Evolutionary conservation across 2,329 filamentous ascomycete species (phyloP).

Genomic region (Amylocarpus encephaloides): DNA sequence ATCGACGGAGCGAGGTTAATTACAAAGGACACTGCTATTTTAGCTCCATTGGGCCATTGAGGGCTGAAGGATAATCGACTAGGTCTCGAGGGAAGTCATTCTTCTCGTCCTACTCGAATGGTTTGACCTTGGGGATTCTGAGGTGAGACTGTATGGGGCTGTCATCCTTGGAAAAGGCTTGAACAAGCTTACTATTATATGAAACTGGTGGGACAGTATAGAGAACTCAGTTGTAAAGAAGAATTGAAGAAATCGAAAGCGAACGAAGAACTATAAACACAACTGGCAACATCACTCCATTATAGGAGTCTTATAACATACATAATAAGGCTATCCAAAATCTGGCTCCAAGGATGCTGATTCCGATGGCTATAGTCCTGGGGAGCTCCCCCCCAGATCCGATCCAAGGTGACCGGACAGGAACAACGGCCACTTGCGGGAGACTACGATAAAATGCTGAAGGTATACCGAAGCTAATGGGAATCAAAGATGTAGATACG

Average conservation of each 20-base stretch:
- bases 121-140: conserved; percentile 19
- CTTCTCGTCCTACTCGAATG: conserved; percentile 25
- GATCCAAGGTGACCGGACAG: background rate
- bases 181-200: background rate
- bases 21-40: conserved; percentile 31
- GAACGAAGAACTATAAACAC: conserved; percentile 9
- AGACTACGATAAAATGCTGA: conserved; percentile 10
- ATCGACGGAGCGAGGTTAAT: conserved; percentile 14
- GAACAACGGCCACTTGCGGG: background rate
- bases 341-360: conserved; percentile 3
- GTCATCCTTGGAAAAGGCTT: conserved; percentile 16
- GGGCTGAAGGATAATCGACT: conserved; percentile 28
- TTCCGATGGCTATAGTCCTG: background rate
- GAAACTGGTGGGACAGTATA: background rate
- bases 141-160: conserved; percentile 19
- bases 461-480: conserved; percentile 11
- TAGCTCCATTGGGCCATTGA: conserved; percentile 31
- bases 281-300: conserved; percentile 2
- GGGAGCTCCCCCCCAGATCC: conserved; percentile 8
- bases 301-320: conserved; percentile 5
- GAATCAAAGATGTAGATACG: background rate
- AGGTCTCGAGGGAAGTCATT: conserved; percentile 27
- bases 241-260: background rate
- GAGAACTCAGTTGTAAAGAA: background rate
- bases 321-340: background rate